These are phyloP conservation scores for Spiromastix sp. DNA, from an alignment of 2,329 filamentous ascomycete genomes.

Conservation along the genomic window DNA sequence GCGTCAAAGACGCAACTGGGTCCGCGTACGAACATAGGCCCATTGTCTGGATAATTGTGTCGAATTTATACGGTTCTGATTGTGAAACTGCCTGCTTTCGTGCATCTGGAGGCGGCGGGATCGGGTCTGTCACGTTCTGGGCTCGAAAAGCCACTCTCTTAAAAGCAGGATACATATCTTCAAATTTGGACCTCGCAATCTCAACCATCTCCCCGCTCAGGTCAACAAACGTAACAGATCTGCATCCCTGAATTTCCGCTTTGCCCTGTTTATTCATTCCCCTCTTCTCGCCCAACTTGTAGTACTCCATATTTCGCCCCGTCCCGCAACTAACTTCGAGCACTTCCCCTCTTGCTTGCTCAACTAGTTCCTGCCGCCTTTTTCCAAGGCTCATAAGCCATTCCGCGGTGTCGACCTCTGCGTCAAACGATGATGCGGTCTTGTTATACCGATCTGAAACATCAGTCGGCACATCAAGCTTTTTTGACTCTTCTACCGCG, in stretches of 20 bases:
- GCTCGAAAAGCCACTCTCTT: conserved; percentile 23
- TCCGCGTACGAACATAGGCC: conserved; percentile 39
- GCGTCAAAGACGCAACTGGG: conserved; percentile 31
- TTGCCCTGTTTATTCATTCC: conserved; percentile 22
- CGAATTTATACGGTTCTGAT: conserved; percentile 22
- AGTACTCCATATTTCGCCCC: conserved; percentile 38
- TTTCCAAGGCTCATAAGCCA: conserved; percentile 30
- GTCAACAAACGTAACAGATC: conserved; percentile 38
- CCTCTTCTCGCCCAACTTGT: conserved; percentile 29
- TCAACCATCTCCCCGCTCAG: conserved; percentile 39
- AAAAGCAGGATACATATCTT: conserved; percentile 23
- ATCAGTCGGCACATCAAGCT: conserved; percentile 27
- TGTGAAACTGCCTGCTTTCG: background rate
- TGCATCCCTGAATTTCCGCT: conserved; percentile 24
- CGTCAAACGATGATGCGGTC: conserved; percentile 34
- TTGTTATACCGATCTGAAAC: conserved; percentile 38
- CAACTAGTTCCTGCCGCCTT: conserved; percentile 33
- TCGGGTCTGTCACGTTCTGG: conserved; percentile 26
- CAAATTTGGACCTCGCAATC: conserved; percentile 35
- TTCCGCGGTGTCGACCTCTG: conserved; percentile 36
- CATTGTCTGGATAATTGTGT: conserved; percentile 42
- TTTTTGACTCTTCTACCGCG: conserved; percentile 22
- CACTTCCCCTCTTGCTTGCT: conserved; percentile 34
- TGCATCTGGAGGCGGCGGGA: conserved; percentile 1
- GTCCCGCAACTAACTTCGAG: conserved; percentile 42